Conservation (phyloP, 345 rosid genomes). For the Mangifera indica region DNA sequence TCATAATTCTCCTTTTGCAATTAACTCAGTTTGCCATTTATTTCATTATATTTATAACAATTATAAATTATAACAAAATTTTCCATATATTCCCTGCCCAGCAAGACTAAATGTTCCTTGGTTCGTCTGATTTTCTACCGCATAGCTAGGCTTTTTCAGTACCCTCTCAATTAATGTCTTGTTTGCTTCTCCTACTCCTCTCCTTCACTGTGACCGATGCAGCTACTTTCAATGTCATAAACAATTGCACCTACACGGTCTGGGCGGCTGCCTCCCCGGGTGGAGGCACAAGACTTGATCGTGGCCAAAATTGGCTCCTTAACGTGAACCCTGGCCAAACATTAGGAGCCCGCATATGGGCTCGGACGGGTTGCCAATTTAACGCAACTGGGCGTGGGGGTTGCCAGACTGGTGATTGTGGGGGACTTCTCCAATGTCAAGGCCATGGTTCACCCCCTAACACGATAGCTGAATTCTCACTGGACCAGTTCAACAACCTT, state of each 20-base stretch:
- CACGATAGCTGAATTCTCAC: conserved; percentile 33
- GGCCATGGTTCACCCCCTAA: conserved; percentile 32
- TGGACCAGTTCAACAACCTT: conserved; percentile 17
- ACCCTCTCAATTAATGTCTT: too few species aligned
- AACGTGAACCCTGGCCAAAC: conserved; percentile 11
- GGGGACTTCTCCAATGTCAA: conserved; percentile 26
- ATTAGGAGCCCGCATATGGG: background rate
- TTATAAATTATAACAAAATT: too few species aligned
- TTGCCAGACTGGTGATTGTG: conserved; percentile 24
- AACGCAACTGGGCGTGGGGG: conserved; percentile 15
- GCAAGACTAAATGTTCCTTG: too few species aligned
- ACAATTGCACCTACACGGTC: conserved; percentile 2
- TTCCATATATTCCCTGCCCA: too few species aligned
- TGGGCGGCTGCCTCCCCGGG: background rate
- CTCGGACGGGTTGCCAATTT: conserved; percentile 13
- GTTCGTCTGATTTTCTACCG: too few species aligned
- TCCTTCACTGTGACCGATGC: background rate
- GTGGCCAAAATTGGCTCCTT: conserved; percentile 15
- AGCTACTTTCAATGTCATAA: background rate
- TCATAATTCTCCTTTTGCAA: too few species aligned
- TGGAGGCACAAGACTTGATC: conserved; percentile 7
- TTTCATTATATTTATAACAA: too few species aligned
- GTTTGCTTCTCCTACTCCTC: too few species aligned
- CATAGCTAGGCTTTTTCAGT: too few species aligned
- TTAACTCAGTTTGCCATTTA: too few species aligned